Conservation (phyloP, 805 yeast species). For the Jamesozyma piceae region DNA sequence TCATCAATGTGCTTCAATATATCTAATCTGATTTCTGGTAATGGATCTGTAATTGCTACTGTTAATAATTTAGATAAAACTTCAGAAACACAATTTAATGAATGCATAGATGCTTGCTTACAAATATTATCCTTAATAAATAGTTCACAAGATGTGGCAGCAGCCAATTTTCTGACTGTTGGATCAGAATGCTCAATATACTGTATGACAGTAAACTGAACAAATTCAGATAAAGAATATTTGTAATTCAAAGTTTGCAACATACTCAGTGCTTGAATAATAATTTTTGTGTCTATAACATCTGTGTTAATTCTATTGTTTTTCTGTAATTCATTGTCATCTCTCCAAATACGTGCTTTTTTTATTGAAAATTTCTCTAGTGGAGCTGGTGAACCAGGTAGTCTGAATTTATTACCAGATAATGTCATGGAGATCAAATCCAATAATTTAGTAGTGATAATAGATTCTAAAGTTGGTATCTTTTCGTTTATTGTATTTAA, state of each 20-base stretch:
- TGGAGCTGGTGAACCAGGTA: slow-evolving; percentile 79
- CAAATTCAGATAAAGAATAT: slow-evolving; percentile 75
- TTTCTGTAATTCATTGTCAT: slow-evolving; percentile 58
- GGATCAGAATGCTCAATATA: slow-evolving; percentile 72
- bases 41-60: slow-evolving; percentile 78
- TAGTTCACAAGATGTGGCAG: slow-evolving; percentile 67
- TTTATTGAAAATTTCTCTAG: slow-evolving; percentile 45
- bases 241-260: slow-evolving; percentile 62
- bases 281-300: slow-evolving; percentile 37
- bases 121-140: slow-evolving; percentile 73
- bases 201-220: slow-evolving; percentile 63
- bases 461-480: slow-evolving; percentile 66
- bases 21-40: slow-evolving; percentile 69
- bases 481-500: slow-evolving; percentile 52
- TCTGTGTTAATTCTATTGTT: slow-evolving; percentile 39
- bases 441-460: slow-evolving; percentile 58
- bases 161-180: slow-evolving; percentile 70
- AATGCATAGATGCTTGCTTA: slow-evolving; percentile 68
- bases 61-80: slow-evolving; percentile 71
- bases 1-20: slow-evolving; percentile 64
- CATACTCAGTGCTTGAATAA: slow-evolving; percentile 69
- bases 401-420: slow-evolving; percentile 66
- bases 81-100: slow-evolving; percentile 71
- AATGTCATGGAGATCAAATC: slow-evolving; percentile 62
- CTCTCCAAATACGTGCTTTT: slow-evolving; percentile 67